Evolutionary conservation across 805 yeast genomes (phyloP).

Genomic region (Metschnikowia aberdeeniae): DNA sequence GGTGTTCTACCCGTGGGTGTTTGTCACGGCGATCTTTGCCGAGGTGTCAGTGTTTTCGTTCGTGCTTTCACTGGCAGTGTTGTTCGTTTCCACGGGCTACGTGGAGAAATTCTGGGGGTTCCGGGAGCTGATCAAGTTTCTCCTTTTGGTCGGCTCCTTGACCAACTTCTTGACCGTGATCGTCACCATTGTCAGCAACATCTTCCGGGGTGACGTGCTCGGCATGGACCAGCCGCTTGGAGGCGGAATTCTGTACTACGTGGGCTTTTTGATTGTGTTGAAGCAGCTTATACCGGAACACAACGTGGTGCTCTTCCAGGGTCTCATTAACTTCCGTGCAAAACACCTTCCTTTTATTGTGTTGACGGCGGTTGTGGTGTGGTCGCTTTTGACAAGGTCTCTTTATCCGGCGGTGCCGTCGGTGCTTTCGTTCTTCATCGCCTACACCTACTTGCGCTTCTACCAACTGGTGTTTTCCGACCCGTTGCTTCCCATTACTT

Average conservation of each 20-base stretch:
- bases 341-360: slow-evolving; percentile 58
- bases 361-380: slow-evolving; percentile 27
- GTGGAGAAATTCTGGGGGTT: slow-evolving; percentile 51
- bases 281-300: slow-evolving; percentile 59
- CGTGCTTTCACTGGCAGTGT: slow-evolving; percentile 32
- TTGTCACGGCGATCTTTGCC: slow-evolving; percentile 59
- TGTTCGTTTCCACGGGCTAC: slow-evolving; percentile 42
- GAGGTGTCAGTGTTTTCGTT: slow-evolving; percentile 50
- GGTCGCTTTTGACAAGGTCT: slow-evolving; percentile 33
- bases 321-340: slow-evolving; percentile 46
- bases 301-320: slow-evolving; percentile 46
- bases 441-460: slow-evolving; percentile 79
- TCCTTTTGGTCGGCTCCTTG: slow-evolving; percentile 49
- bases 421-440: slow-evolving; percentile 53
- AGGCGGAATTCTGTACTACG: slow-evolving; percentile 48
- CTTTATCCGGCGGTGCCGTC: slow-evolving; percentile 55
- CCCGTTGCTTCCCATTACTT: slow-evolving; percentile 48
- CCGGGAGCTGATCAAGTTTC: slow-evolving; percentile 46
- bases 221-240: slow-evolving; percentile 45
- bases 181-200: slow-evolving; percentile 34
- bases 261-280: slow-evolving; percentile 54
- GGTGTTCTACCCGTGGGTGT: slow-evolving; percentile 59
- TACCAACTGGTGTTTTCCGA: slow-evolving; percentile 57
- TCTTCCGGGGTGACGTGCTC: slow-evolving; percentile 30
- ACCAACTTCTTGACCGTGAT: slow-evolving; percentile 54